Conservation (phyloP, 192 early-diverging fungal species). For the Coemansia sp. region DNA sequence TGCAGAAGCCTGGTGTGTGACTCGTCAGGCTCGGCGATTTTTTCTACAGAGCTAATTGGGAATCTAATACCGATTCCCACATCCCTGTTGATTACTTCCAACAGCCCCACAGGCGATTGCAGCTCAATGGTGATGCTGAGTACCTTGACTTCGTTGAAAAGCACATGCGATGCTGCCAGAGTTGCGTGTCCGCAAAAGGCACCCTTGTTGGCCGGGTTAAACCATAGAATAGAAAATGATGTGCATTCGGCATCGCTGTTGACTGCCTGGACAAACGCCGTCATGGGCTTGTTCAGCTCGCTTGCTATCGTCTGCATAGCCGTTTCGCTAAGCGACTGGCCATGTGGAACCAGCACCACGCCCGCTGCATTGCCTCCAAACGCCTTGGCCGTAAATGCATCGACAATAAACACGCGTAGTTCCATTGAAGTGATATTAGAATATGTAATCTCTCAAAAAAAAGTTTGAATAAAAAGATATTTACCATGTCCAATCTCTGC, state of each 20-base stretch:
- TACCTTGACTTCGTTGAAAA: conserved; percentile 21
- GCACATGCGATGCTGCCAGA: conserved; percentile 34
- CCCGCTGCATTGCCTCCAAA: conserved; percentile 41
- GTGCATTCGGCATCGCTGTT: not conserved
- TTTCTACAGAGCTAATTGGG: too few relatives aligned
- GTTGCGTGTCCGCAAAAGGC: conserved; percentile 43
- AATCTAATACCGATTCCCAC: not conserved
- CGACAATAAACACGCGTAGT: conserved; percentile 22
- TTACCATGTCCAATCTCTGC: too few relatives aligned
- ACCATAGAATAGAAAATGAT: conserved; percentile 23
- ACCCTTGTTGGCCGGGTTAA: conserved; percentile 24
- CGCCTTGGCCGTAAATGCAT: conserved; percentile 21
- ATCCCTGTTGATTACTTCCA: not conserved
- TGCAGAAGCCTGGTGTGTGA: conserved; percentile 6
- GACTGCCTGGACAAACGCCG: conserved; percentile 42
- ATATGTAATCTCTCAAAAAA: too few relatives aligned
- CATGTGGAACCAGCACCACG: conserved; percentile 21
- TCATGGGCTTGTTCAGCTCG: conserved; percentile 49
- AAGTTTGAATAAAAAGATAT: too few relatives aligned
- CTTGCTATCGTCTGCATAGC: conserved; percentile 28
- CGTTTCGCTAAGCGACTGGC: not conserved
- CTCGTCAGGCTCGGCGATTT: too few relatives aligned
- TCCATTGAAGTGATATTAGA: not conserved
- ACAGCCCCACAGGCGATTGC: conserved; percentile 12
- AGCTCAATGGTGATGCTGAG: not conserved